Evolutionary conservation across 345 rosid species (phyloP), one percentile per base, ranked within the genome.

Genomic region (Acer yangbiense): DNA sequence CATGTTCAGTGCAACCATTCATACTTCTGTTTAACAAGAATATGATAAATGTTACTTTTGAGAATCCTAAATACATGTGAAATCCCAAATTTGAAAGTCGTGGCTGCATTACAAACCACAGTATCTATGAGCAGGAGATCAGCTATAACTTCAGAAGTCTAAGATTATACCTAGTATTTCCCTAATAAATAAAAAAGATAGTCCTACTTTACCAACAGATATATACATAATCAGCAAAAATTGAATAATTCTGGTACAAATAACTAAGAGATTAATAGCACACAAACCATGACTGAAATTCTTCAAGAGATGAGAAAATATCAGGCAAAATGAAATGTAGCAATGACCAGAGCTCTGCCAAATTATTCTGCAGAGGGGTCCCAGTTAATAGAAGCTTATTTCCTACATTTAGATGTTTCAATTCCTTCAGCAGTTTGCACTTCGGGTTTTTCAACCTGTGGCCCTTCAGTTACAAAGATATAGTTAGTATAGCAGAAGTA

Each of bases 341-440:
- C 86, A 96, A 79, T n/a, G 99, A 90, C 98, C 99, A 96, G 69
- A 96, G 97, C 92, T 96, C 99, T 1, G 97, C 88, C 78, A 94
- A 77, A 82, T 96, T 96, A 83, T 96, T 96, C 76, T 96, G 99
- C 82, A 96, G 84, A 75, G 99, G 99, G 5, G 99, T 96, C 71
- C 99, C 99, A 52, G 97, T 96, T 58, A 96, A 81, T 68, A 96
- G 86, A 80, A 96, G 98, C 80, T 92, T 96, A 85, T 96, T 96
- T 21, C 85, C 98, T 77, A 82, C 74, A 41, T 25, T 84, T 73
- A 96, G 27, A 68, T 73, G 39, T 74, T 84, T 88, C 80, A 96
- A 78, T 80, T 94, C 93, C 85, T 83, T 87, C 76, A 92, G 32
- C 86, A 96, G 77, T 85, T 89, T 96, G 86, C 99, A 96, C 52